Evolutionary conservation across 306 rosid species (phyloP), one percentile per base, ranked within the genome.

Genomic region (Sophora flavescens): DNA sequence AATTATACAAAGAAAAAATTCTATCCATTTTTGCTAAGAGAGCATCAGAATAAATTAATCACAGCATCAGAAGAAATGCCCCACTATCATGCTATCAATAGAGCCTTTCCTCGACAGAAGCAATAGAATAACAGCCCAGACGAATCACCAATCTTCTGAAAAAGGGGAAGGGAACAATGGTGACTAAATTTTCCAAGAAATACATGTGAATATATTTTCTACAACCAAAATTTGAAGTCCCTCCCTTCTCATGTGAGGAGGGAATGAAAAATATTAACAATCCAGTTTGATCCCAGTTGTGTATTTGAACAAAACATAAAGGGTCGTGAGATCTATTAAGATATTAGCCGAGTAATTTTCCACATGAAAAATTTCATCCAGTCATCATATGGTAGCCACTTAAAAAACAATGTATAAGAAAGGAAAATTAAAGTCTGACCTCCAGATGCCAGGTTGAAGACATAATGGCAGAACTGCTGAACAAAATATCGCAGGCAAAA

Each of bases 371-470:
- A 13, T n/a, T 42, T 63, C 64, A 32, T 57, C 64, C 66, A 52
- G 45, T 48, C 41, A 71, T 77, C 70, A 18, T 35, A 63, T 70
- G 44, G 47, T 10, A 74, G 76, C 62, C 26, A 18, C 26, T n/a
- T 22, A 15, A 4, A 41, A 45, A 66, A 4, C 6, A 15, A 1
- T 5, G 63, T 15, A 32, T 6, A 18, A 11, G 58, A 8, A 33
- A 63, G 44, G 85, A 63, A 6, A 84, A 66, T 60, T 41, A 75
- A 77, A 44, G 68, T 16, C 70, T 16, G 68, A 92, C 95, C 93
- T 92, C 83, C 84, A 74, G 80, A 84, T 58, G 89, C 80, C 66
- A 86, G 69, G 72, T 70, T 32, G 72, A 77, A 75, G 78, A 81
- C 82, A 72, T 75, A 72, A 80, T 78, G 80, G 83, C 45, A 35